Percentiles rank a stretch among this genome's conserved stretches.
These are phyloP conservation scores for Athelia psychrophila DNA, from an alignment of 1,284 basidiomycete genomes.

Conservation along the genomic window DNA sequence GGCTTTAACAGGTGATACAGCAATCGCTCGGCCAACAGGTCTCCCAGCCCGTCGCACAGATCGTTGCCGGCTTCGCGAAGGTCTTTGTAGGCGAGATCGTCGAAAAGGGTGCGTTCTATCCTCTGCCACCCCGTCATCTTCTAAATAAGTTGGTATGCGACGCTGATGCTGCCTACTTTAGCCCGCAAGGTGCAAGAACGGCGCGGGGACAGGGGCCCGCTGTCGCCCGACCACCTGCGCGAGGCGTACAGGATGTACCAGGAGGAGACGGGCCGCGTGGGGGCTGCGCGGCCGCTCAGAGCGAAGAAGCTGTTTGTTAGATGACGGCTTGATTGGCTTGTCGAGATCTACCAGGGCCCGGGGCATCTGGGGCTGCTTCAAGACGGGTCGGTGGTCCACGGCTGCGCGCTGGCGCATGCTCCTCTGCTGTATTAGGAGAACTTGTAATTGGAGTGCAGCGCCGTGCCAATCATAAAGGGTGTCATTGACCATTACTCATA, in stretches of 20 bases:
- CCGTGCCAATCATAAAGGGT: no score
- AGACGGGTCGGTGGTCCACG: no score
- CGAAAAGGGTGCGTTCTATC: constrained; percentile 63
- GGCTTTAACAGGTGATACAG: constrained; percentile 74
- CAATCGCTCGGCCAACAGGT: constrained; percentile 81
- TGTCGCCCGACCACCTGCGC: constrained; percentile 84
- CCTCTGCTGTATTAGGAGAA: no score
- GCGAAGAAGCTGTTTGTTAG: constrained; percentile 66
- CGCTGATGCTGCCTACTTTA: no score
- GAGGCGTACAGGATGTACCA: constrained; percentile 87
- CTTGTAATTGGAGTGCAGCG: no score
- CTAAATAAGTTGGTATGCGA: background rate
- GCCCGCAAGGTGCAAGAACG: constrained; percentile 77
- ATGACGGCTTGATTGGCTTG: constrained; percentile 23
- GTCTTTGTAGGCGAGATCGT: constrained; percentile 93
- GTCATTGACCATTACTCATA: no score
- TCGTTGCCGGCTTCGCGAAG: constrained; percentile 86
- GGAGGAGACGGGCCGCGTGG: constrained; percentile 74
- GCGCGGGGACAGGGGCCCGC: constrained; percentile 70
- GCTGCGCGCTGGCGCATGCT: no score
- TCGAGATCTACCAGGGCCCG: no score
- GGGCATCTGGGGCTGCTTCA: no score
- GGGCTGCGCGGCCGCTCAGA: constrained; percentile 65
- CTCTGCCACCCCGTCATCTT: background rate
- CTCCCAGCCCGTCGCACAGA: constrained; percentile 82